Conservation (phyloP, 257 asterid genomes). For the Scutellaria minor region DNA sequence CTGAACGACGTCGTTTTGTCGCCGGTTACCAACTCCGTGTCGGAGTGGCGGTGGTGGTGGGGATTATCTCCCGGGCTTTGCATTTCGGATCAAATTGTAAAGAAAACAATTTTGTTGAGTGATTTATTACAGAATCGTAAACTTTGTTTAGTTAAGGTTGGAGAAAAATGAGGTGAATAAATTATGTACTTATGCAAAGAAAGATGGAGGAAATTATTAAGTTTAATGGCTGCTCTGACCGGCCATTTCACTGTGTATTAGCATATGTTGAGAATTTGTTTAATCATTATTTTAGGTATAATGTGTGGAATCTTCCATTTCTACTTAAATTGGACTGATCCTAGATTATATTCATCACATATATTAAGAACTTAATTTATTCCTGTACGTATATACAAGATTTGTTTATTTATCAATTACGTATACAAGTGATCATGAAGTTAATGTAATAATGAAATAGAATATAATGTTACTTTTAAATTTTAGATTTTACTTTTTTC, state of each 20-base stretch:
- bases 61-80: slow-evolving; percentile 46
- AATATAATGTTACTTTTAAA: too few relatives aligned
- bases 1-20: slow-evolving; percentile 47
- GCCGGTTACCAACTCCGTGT: slow-evolving; percentile 47
- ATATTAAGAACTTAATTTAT: too few relatives aligned
- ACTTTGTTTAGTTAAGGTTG: background rate
- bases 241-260: background rate
- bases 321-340: background rate
- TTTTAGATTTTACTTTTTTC: too few relatives aligned
- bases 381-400: too few relatives aligned
- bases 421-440: too few relatives aligned
- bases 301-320: background rate
- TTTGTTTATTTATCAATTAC: too few relatives aligned
- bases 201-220: too few relatives aligned
- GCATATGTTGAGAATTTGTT: too few relatives aligned
- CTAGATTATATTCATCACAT: too few relatives aligned
- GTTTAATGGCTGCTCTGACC: slow-evolving; percentile 26
- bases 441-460: too few relatives aligned
- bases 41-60: slow-evolving; percentile 57
- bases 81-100: slow-evolving; percentile 37
- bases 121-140: background rate
- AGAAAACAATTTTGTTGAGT: background rate
- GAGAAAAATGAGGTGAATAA: slow-evolving; percentile 1
- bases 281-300: background rate
- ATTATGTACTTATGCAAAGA: background rate